Base-by-base conservation (phyloP, 108 stramenopile genomes). In the Aurantiochytrium sp. region DNA sequence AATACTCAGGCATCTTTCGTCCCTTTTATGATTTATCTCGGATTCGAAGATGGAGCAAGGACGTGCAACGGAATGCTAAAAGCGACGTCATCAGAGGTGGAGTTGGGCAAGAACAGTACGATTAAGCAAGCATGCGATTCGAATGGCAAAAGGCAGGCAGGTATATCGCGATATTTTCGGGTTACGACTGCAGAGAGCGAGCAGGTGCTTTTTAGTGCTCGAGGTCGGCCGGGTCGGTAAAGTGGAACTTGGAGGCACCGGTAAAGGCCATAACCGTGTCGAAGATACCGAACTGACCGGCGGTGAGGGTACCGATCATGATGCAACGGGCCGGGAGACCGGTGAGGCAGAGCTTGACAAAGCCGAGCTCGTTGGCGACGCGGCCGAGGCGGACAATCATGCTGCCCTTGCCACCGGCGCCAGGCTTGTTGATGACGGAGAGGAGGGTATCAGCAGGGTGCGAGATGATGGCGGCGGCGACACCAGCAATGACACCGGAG, bases 231-330 rank as follows among this genome's bases (percentile, higher is more conserved):
- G 97, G 96, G 94, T 97, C 92, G 90, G 94, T 91, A 94, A 98
- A 98, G 95, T 97, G 97, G 97, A 96, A 98, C 91, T 98, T 98
- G 54, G 92, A 91, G 52, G 98, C 98, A 55, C 98, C 98, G 89
- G 97, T 93, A 10, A 95, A 93, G 85, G 87, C 90, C 97, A 98
- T 99, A 86, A 99, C 97, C 53, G 95, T 96, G 92, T 99, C 98
- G 93, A 97, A 99, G 93, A 99, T 97, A 91, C 96, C 97, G 95
- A 98, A 99, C 93, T 99, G 98, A 88, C 97, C 97, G 65, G 97
- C 98, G 39, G 97, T 98, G 65, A 99, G 95, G 59, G 96, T 96
- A 89, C 98, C 98, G 92, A 98, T 98, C 98, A 99, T 98, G 88
- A 99, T 95, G 91, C 97, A 98, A 92, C 98, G 96, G 73, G 97